A percentile compares a stretch with the other conserved stretches of the same genome.
phyloP scores from a whole-genome alignment of 352 stramenopile genomes.

The Phytophthora podocarpi region DNA sequence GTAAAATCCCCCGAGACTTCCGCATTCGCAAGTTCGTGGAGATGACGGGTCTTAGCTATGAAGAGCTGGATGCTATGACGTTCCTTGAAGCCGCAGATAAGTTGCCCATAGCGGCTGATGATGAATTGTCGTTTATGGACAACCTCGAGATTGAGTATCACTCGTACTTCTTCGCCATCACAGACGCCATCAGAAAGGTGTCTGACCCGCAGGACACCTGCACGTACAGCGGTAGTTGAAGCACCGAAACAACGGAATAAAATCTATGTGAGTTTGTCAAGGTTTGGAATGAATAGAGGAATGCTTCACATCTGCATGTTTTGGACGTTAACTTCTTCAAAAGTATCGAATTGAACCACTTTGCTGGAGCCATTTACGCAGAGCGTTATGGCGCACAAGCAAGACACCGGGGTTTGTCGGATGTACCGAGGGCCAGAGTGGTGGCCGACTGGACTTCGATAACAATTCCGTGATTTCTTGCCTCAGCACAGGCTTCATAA shows the following conservation, averaged over 20 bases:
- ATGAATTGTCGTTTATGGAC: constrained; percentile 14
- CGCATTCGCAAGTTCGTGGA: constrained; percentile 47
- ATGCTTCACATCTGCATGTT: background rate
- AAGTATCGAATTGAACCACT: constrained; percentile 47
- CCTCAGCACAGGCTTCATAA: constrained; percentile 62
- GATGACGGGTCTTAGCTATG: constrained; percentile 22
- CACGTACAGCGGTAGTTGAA: constrained; percentile 14
- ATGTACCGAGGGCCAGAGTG: constrained; percentile 55
- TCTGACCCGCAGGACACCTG: constrained; percentile 9
- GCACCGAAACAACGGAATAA: constrained; percentile 1
- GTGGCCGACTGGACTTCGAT: constrained; percentile 48
- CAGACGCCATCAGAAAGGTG: constrained; percentile 1
- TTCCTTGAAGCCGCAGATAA: constrained; percentile 24
- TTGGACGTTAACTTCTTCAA: constrained; percentile 2
- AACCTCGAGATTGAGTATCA: background rate
- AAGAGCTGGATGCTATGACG: constrained; percentile 17
- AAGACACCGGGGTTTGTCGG: constrained; percentile 66
- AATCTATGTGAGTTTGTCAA: too few relatives aligned
- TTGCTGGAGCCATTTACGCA: constrained; percentile 65
- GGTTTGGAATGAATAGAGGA: background rate
- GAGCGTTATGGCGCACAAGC: constrained; percentile 50
- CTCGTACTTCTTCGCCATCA: constrained; percentile 4
- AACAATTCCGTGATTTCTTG: constrained; percentile 61
- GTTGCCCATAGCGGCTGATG: constrained; percentile 26
- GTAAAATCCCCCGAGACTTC: constrained; percentile 32